Evolutionary conservation across 2,329 filamentous ascomycete genomes (phyloP), one percentile per base, ranked within the genome.

Genomic region (Dactylellina haptotyla): DNA sequence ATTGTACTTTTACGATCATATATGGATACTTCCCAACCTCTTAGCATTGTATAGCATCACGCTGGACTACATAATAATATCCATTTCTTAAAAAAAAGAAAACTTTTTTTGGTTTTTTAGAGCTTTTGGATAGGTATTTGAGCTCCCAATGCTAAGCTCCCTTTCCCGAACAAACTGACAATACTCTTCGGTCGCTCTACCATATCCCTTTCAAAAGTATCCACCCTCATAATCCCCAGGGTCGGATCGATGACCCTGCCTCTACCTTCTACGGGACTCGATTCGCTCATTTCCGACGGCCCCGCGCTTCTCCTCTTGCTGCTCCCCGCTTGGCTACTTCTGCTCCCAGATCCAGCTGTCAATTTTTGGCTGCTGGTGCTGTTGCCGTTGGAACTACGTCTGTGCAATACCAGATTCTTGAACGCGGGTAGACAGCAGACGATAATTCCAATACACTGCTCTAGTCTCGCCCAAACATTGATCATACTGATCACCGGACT

Each of bases 351-450:
- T 26, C 30, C 63, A 10, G 3, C 20, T 6, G 48, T n/a, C 14
- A n/a, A n/a, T n/a, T n/a, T n/a, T n/a, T n/a, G n/a, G n/a, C n/a
- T n/a, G n/a, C 23, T 53, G 9, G n/a, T 32, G 10, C 9, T 46
- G 8, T 20, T 46, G 4, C 25, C 34, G 26, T 34, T 18, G 1
- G 30, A 46, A n/a, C 54, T 46, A 28, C 58, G 32, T 28, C 34
- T 69, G 5, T 39, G 54, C 2, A 48, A 6, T 0, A 61, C 28
- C 0, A 69, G 45, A 2, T 32, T 56, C 25, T 69, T 69, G 30
- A 71, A 64, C 2, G 66, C 66, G 2, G 66, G 66, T 4, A 71
- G 45, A 41, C 66, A 71, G 20, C 66, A 71, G 8, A 71, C 48
- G 0, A 63, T 48, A 2, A 71, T 71, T 4, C 66, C 66, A 26